phyloP scores from a whole-genome alignment of 352 stramenopile species.

The Globisporangium lucens region DNA sequence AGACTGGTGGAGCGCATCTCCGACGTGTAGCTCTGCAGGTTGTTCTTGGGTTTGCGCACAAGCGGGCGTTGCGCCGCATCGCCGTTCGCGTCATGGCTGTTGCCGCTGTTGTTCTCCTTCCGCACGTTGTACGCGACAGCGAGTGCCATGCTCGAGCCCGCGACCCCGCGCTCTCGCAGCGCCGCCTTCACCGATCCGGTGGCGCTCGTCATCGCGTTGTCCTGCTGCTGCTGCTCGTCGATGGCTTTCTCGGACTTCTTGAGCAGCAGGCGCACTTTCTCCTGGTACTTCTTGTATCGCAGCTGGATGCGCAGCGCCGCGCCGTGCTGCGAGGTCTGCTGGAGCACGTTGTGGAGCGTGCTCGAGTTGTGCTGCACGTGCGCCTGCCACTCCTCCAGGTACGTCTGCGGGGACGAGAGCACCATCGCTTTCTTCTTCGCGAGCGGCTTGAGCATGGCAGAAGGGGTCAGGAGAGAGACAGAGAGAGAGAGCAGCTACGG shows the following conservation, averaged over 20 bases:
- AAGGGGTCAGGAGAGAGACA: background rate
- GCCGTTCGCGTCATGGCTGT: background rate
- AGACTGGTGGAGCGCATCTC: conserved; percentile 15
- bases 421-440: conserved; percentile 41
- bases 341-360: conserved; percentile 22
- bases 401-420: conserved; percentile 30
- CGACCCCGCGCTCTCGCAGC: conserved; percentile 32
- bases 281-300: conserved; percentile 71
- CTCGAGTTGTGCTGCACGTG: conserved; percentile 28
- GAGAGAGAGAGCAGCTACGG: background rate
- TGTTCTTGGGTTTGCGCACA: conserved; percentile 15
- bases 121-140: conserved; percentile 42
- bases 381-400: conserved; percentile 38
- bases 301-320: conserved; percentile 64
- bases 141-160: conserved; percentile 59
- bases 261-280: conserved; percentile 57
- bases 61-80: conserved; percentile 5
- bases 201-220: conserved; percentile 20
- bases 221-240: conserved; percentile 26
- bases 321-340: conserved; percentile 37
- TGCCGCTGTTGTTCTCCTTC: conserved; percentile 17
- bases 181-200: conserved; percentile 22
- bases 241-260: conserved; percentile 43
- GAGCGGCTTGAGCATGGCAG: conserved; percentile 36
- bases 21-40: conserved; percentile 16